Base-by-base conservation (phyloP, 768 basidiomycete species). In the Amanita muscaria region DNA sequence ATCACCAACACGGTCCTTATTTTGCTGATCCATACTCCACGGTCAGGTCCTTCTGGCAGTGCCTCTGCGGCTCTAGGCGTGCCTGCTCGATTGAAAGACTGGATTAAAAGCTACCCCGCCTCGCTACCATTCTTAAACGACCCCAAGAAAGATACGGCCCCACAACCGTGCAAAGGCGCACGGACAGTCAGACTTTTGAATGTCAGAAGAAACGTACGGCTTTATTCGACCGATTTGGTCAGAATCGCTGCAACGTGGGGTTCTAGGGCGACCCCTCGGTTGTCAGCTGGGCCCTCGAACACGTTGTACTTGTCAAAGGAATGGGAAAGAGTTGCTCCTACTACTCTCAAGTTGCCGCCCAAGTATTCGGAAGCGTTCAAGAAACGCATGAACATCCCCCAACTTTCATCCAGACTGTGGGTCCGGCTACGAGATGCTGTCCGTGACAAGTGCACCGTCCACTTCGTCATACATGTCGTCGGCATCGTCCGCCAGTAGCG, bases 101-200 rank as follows among this genome's bases (percentile, higher is more conserved):
- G 90, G 88, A 85, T 94, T 50, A 76, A 84, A 48, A 87, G 87
- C 2, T 96, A 97, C 56, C 90, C 91, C 0, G 60, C 79, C 7
- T 88, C 82, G 74, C 66, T 94, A 3, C 77, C 87, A 1, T 65
- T 69, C 37, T 70, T 86, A 25, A 74, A 69, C 24, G 60, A 74
- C 40, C 64, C 64, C 42, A 70, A 72, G 51, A 64, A 64, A 38
- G 64, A 71, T 22, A 64, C 66, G n/a, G n/a, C n/a, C n/a, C n/a
- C n/a, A 0, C 76, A 81, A 48, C 76, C 88, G 0, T 74, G 92
- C 19, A 74, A 78, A 16, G 91, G 89, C 1, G 83, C 82, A 1
- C 75, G 83, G 32, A 80, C 84, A 0, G 70, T 87, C n/a, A 76
- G 83, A 8, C 77, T 94, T 15, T 74, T 87, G 48, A 76, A 77